Evolutionary conservation across 2,329 filamentous ascomycete species (phyloP).

Genomic region (Plenodomus biglobosus): DNA sequence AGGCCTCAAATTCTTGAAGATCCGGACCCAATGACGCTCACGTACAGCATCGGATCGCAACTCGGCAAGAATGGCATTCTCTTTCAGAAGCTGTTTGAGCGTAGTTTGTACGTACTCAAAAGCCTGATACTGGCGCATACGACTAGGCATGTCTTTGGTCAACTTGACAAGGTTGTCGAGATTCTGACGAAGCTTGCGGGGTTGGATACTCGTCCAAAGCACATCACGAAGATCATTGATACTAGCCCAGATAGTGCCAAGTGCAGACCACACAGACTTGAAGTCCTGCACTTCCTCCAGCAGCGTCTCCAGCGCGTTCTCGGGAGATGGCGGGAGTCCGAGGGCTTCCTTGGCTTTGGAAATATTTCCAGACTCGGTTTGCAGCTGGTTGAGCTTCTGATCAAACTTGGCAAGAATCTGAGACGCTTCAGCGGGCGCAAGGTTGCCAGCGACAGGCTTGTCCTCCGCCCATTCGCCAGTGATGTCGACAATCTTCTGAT

Average conservation of each 20-base stretch:
- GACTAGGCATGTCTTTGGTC: constrained; percentile 98
- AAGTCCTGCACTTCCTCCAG: constrained; percentile 98
- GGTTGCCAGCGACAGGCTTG: constrained; percentile 93
- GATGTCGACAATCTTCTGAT: constrained; percentile 83
- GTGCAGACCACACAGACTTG: constrained; percentile 94
- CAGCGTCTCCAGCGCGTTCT: constrained; percentile 80
- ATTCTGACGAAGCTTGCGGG: constrained; percentile 84
- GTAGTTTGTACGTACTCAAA: constrained; percentile 97
- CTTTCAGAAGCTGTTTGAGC: constrained; percentile 83
- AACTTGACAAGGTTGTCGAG: constrained; percentile 94
- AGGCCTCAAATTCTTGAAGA: constrained; percentile 93
- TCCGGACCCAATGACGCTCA: constrained; percentile 95
- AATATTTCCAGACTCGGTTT: constrained; percentile 89
- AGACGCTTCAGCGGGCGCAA: constrained; percentile 85
- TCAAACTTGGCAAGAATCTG: constrained; percentile 82
- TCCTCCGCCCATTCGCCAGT: constrained; percentile 90
- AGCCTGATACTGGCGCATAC: constrained; percentile 99
- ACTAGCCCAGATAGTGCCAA: constrained; percentile 95
- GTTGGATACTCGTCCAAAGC: constrained; percentile 93
- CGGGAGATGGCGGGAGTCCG: constrained; percentile 76
- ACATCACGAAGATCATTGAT: constrained; percentile 90
- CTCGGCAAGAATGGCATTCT: constrained; percentile 83
- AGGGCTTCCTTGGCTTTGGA: constrained; percentile 96
- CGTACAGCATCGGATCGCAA: constrained; percentile 95
- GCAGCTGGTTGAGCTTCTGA: constrained; percentile 77